phyloP scores from a whole-genome alignment of 2,329 filamentous ascomycete species.

The Trichothecium roseum region DNA sequence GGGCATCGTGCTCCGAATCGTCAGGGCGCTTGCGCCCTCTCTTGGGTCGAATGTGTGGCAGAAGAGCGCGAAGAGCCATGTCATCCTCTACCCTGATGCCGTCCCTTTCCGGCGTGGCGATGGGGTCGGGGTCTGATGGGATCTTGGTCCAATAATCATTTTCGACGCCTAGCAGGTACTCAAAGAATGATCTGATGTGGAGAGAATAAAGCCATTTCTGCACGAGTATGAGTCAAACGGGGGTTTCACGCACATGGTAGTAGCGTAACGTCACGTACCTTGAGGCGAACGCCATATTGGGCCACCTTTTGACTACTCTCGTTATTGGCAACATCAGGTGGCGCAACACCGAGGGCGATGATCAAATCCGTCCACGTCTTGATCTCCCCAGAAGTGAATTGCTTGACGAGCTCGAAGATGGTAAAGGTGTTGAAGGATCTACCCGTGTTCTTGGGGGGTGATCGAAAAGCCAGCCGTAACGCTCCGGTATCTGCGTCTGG shows the following conservation, averaged over 20 bases:
- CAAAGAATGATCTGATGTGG: constrained; percentile 91
- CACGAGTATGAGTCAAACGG: too few relatives aligned
- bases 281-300: constrained; percentile 85
- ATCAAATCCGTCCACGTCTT: constrained; percentile 90
- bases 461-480: constrained; percentile 66
- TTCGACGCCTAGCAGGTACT: constrained; percentile 69
- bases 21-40: constrained; percentile 54
- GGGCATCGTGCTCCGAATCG: constrained; percentile 40
- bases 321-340: constrained; percentile 69
- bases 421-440: constrained; percentile 73
- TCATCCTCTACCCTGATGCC: constrained; percentile 81
- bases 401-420: constrained; percentile 68
- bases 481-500: constrained; percentile 58
- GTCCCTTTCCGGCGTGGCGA: constrained; percentile 59
- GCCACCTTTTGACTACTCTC: constrained; percentile 90
- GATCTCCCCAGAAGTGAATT: constrained; percentile 71
- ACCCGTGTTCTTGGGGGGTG: constrained; percentile 75
- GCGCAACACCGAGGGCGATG: constrained; percentile 78
- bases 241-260: too few relatives aligned
- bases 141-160: constrained; percentile 75
- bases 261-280: too few relatives aligned
- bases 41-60: constrained; percentile 63
- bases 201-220: constrained; percentile 95
- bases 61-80: constrained; percentile 70
- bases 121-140: constrained; percentile 52